Percentiles rank a stretch among this genome's conserved stretches.
These are phyloP conservation scores for Skeletonema potamos DNA, from an alignment of 108 stramenopile genomes.

Conservation along the genomic window DNA sequence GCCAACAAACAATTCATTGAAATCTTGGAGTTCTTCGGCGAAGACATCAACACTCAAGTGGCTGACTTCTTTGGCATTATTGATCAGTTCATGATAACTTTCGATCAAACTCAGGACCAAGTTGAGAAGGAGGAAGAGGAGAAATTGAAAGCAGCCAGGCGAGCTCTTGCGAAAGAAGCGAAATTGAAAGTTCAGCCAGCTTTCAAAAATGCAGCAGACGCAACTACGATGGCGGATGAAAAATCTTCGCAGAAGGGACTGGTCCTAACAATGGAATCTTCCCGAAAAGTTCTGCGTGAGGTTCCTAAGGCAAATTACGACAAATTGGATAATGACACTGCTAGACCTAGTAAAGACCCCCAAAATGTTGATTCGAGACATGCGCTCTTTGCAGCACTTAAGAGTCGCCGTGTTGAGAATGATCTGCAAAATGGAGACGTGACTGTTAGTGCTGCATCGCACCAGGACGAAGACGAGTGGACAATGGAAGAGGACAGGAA, in stretches of 20 bases:
- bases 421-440: not conserved
- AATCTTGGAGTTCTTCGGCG: slow-evolving; percentile 75
- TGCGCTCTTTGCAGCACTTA: not conserved
- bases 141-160: slow-evolving; percentile 6
- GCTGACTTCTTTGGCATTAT: slow-evolving; percentile 79
- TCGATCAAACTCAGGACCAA: slow-evolving; percentile 52
- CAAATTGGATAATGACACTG: not conserved
- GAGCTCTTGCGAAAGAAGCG: slow-evolving; percentile 25
- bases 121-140: slow-evolving; percentile 55
- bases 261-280: not conserved
- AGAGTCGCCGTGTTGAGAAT: not conserved
- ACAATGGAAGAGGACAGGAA: not conserved
- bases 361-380: not conserved
- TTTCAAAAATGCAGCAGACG: slow-evolving; percentile 7
- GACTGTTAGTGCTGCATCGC: not conserved
- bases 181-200: slow-evolving; percentile 12
- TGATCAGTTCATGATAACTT: slow-evolving; percentile 55
- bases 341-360: not conserved
- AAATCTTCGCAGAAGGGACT: not conserved
- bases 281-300: not conserved
- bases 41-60: slow-evolving; percentile 73
- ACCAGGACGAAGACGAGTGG: not conserved
- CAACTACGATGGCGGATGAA: slow-evolving; percentile 2
- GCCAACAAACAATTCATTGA: slow-evolving; percentile 52
- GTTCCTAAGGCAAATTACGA: not conserved